Base-by-base conservation (phyloP, 306 rosid species). In the Medicago ruthenica region DNA sequence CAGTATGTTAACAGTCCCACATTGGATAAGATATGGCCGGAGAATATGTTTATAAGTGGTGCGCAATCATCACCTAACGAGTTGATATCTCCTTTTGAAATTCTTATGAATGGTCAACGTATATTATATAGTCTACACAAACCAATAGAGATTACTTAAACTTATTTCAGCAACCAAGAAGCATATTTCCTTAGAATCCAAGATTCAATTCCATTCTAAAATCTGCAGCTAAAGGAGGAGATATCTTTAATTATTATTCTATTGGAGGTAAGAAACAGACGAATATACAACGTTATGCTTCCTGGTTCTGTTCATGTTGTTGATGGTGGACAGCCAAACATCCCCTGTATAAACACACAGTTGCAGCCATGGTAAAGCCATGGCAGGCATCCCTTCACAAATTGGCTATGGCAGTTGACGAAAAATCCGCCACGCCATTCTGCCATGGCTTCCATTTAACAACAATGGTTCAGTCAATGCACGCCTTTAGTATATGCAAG, bases 171-270 rank as follows among this genome's bases (percentile, higher is more conserved):
- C 40, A 13, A 5, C 66, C 66, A 60, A 5, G 18, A 60, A 60
- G 66, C 41, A 12, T 16, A 27, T 22, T 59, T 59, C 40, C 40
- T 59, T 59, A 59, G 40, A 59, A 24, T 59, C 40, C 0, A 58
- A 12, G n/a, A 58, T 58, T 58, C 64, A 58, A 58, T 20, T 8
- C 34, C 34, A 20, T 57, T 57, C 62, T 9, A 8, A 20, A 57
- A 14, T 57, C 62, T 20, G 62, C 15, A 57, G 62, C 62, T 36
- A 57, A 54, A 16, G 60, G 60, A 17, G 60, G 9, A 54, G 60
- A 13, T 18, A 18, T 54, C 27, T 54, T 4, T 31, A 31, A 31
- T 31, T 31, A 31, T 31, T 31, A 31, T 31, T 31, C 36, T 31
- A 0, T 31, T 31, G 36, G 36, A 31, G 36, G 36, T 31, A 31